These are phyloP conservation scores for Solanum sitiens DNA, from an alignment of 257 asterid species.

Conservation along the genomic window DNA sequence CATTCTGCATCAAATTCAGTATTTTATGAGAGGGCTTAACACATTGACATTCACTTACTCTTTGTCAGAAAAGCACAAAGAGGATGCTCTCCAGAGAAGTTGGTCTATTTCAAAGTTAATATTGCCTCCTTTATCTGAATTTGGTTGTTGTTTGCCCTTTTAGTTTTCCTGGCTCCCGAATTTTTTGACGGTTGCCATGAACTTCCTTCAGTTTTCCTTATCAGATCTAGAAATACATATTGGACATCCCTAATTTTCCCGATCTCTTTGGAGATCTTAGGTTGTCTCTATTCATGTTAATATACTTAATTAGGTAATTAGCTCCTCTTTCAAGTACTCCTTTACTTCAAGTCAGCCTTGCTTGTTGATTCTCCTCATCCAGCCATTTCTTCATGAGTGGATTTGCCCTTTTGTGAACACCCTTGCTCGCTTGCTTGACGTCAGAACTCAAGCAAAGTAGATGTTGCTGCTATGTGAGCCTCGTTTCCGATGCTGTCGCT, in stretches of 20 bases:
- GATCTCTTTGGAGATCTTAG: background rate
- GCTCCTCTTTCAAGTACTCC: background rate
- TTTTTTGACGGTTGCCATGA: background rate
- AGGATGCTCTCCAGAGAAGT: background rate
- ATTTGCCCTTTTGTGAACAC: background rate
- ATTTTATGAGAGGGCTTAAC: background rate
- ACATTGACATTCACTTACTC: background rate
- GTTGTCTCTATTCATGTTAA: background rate
- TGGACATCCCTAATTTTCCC: background rate
- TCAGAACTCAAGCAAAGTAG: background rate
- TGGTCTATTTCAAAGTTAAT: background rate
- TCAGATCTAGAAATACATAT: background rate
- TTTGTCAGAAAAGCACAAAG: background rate
- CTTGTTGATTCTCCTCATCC: background rate
- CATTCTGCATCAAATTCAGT: background rate
- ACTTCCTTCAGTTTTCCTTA: background rate
- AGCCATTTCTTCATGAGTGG: background rate
- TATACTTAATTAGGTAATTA: background rate
- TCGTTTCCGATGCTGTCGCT: background rate
- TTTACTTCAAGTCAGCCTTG: background rate
- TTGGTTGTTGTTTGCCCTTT: background rate
- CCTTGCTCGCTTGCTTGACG: background rate
- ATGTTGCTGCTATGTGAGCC: background rate
- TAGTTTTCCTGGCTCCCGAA: background rate
- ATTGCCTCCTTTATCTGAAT: background rate